Base-by-base conservation (phyloP, 1,139 yeast species). In the Zhuliangozyma blackwelliae region DNA sequence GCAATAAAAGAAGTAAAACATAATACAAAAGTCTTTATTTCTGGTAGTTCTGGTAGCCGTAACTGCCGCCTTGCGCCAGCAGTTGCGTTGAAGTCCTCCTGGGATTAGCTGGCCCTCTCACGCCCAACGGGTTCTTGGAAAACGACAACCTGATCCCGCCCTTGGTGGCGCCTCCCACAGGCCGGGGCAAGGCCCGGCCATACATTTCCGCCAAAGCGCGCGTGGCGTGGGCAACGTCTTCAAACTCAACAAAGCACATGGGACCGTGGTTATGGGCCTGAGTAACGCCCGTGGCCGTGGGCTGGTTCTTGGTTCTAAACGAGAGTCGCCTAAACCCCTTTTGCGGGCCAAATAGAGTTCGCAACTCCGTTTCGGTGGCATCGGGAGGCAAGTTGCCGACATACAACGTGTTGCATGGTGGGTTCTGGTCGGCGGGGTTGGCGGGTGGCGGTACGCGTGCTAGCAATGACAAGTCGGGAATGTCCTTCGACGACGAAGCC, bases 211-310 rank as follows among this genome's bases (percentile, higher is more conserved):
- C 96, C 46, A 92, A 71, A 0, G 97, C 97, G 49, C 89, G 72
- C 1, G 97, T 89, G 3, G 98, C 98, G 59, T 78, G 87, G 2
- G 86, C 82, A 35, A 92, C 96, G 58, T 90, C 97, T 50, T 92
- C 97, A 68, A 92, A 92, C 65, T 92, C 98, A 39, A 92, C 98
- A 72, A 92, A 92, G 62, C 98, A 92, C 97, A 92, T 92, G 37
- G 98, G 98, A 2, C 98, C 98, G 61, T 84, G 94, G 46, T 72
- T 71, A 47, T 78, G 82, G 13, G 39, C 31, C n/a, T n/a, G n/a
- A n/a, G n/a, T n/a, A n/a, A n/a, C n/a, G 16, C 32, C 29, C 8
- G 35, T 9, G 3, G 50, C 38, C n/a, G 40, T 61, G 31, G 77
- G 70, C 46, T 67, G 77, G 40, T 67, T 66, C 55, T 84, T 84